Base-by-base conservation (phyloP, 148 eudicot species). In the Tetragonia tetragonoides region DNA sequence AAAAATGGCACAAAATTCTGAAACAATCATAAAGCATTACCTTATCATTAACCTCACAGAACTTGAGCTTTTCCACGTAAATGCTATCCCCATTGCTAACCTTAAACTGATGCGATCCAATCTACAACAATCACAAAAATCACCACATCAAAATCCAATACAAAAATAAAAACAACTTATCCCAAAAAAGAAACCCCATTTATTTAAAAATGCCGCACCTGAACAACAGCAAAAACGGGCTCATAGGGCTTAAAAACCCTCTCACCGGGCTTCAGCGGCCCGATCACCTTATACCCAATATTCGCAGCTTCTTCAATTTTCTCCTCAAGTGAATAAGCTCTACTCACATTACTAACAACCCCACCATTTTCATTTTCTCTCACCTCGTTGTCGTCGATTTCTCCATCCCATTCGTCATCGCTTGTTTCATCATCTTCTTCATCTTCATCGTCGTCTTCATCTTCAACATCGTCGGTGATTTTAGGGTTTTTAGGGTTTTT, bases 71-170 rank as follows among this genome's bases (percentile, higher is more conserved):
- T 84, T 95, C 99, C 3, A 88, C 87, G 77, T 83, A 95, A 56
- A 95, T 88, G 80, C 76, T 75, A 84, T 95, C 98, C 73, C 98
- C 90, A 86, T 95, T 95, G 90, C 99, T 93, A 63, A 95, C 99
- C 88, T 95, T 95, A 81, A 95, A 95, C 83, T 95, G 99, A 83
- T 95, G 98, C 10, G 98, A 88, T 20, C 99, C 99, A 85, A 95
- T 87, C 99, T 95, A 81, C 81, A 85, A 41, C 51, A 37, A 73
- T 40, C 37, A 37, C 42, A 54, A 42, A n/a, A 0, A 14, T 34
- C n/a, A 74, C 24, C 28, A 66, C 42, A 10, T 28, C 38, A 64
- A 28, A 28, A 69, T 67, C 49, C 23, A 54, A 81, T 14, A 53
- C 68, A 51, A 76, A 71, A 77, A 40, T 68, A 28, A 17, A 16